These are phyloP conservation scores for Penicillium griseofulvum DNA, from an alignment of 2,329 filamentous ascomycete genomes.

Conservation along the genomic window DNA sequence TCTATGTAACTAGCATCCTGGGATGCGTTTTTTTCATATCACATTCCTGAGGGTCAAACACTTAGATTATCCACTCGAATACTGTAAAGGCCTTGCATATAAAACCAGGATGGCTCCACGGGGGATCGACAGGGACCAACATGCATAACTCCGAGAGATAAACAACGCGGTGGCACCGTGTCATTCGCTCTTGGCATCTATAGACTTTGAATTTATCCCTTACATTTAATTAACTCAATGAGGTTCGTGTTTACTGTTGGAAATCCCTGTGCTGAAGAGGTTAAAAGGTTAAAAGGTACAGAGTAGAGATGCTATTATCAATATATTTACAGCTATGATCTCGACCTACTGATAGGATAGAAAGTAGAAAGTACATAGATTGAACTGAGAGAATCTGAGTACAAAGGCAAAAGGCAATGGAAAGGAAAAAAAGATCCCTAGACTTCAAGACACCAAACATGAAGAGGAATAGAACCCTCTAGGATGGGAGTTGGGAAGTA, in stretches of 20 bases:
- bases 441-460: slow-evolving; percentile 18
- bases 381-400: slow-evolving; percentile 21
- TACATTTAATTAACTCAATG: background rate
- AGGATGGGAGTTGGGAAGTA: background rate
- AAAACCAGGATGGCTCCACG: slow-evolving; percentile 4
- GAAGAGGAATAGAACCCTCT: slow-evolving; percentile 10
- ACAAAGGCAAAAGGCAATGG: slow-evolving; percentile 14
- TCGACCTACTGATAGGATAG: background rate
- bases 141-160: slow-evolving; percentile 9
- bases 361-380: slow-evolving; percentile 25
- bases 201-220: background rate
- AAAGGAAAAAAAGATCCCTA: slow-evolving; percentile 11
- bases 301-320: background rate
- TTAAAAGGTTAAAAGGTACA: background rate
- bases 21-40: background rate
- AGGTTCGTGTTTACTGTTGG: background rate
- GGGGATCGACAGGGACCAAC: slow-evolving; percentile 23
- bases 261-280: background rate
- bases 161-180: slow-evolving; percentile 9
- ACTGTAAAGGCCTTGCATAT: background rate
- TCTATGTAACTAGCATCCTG: background rate
- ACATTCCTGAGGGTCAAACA: background rate
- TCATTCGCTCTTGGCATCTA: slow-evolving; percentile 1
- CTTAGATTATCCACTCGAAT: background rate
- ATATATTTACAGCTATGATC: background rate